A percentile compares a stretch with the other conserved stretches of the same genome.
phyloP scores from a whole-genome alignment of 2,329 filamentous ascomycete genomes.

The Xylariaceae sp. region DNA sequence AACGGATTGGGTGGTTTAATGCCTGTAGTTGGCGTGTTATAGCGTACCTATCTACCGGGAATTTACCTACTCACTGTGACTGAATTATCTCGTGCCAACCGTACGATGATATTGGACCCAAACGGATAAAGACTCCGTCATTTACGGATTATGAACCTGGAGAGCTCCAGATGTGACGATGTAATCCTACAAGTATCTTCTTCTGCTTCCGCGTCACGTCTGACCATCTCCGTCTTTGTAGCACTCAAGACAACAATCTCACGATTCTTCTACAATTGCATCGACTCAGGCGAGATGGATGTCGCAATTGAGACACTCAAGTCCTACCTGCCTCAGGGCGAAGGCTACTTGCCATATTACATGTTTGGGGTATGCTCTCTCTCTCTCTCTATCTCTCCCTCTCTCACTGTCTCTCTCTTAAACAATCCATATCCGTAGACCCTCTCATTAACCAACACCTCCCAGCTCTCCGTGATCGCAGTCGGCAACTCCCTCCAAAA shows the following conservation, averaged over 20 bases:
- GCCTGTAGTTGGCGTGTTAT: not conserved
- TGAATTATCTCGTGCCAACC: not conserved
- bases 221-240: not conserved
- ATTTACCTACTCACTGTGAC: no score
- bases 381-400: not conserved
- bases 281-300: not conserved
- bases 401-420: not conserved
- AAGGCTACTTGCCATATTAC: slow-evolving; percentile 55
- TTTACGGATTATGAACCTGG: not conserved
- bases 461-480: slow-evolving; percentile 74
- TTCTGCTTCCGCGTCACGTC: not conserved
- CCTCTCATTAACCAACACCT: not conserved
- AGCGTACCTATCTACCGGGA: no score
- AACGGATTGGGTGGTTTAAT: not conserved
- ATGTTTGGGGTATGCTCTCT: slow-evolving; percentile 48
- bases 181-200: not conserved
- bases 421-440: no score
- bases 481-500: slow-evolving; percentile 81
- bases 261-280: no score
- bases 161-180: not conserved
- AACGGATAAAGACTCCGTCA: no score
- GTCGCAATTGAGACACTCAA: slow-evolving; percentile 42
- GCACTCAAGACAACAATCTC: no score
- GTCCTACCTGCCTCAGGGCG: slow-evolving; percentile 40
- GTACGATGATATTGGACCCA: no score